Conservation (phyloP, 1,284 basidiomycete genomes). For the Naganishia albida region DNA sequence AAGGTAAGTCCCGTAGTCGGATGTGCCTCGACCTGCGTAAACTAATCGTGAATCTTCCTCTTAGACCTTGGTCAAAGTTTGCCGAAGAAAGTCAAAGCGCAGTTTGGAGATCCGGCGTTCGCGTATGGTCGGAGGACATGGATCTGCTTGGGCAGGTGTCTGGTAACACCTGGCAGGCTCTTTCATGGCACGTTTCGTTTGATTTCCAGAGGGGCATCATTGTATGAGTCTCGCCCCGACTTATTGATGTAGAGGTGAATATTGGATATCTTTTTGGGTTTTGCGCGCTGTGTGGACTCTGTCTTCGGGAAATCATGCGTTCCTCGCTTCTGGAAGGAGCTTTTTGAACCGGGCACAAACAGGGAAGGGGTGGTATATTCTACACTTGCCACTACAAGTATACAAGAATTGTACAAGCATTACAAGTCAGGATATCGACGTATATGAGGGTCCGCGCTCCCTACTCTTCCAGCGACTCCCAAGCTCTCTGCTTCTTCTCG, state of each 20-base stretch:
- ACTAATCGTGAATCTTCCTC: neutral
- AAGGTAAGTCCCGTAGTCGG: conserved; percentile 1
- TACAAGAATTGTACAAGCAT: neutral
- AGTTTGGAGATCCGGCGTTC: conserved; percentile 18
- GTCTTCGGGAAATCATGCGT: too few species aligned
- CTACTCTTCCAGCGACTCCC: conserved; percentile 45
- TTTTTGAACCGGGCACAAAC: too few species aligned
- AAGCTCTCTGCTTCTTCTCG: conserved; percentile 49
- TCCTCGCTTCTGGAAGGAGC: too few species aligned
- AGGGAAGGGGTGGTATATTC: too few species aligned
- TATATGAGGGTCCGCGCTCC: neutral
- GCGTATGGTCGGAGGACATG: conserved; percentile 19
- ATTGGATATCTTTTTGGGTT: neutral
- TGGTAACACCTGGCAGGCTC: conserved; percentile 1
- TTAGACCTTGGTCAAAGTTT: conserved; percentile 19
- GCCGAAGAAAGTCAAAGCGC: conserved; percentile 22
- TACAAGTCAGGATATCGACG: neutral
- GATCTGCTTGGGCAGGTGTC: conserved; percentile 17
- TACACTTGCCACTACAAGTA: too few species aligned
- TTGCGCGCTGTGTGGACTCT: neutral
- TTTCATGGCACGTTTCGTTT: too few species aligned
- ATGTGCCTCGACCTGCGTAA: neutral
- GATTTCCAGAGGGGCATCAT: neutral
- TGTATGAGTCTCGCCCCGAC: conserved; percentile 6
- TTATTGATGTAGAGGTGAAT: conserved; percentile 6